These are phyloP conservation scores for Wickerhamomyces chambardii DNA, from an alignment of 805 yeast species.

Conservation along the genomic window DNA sequence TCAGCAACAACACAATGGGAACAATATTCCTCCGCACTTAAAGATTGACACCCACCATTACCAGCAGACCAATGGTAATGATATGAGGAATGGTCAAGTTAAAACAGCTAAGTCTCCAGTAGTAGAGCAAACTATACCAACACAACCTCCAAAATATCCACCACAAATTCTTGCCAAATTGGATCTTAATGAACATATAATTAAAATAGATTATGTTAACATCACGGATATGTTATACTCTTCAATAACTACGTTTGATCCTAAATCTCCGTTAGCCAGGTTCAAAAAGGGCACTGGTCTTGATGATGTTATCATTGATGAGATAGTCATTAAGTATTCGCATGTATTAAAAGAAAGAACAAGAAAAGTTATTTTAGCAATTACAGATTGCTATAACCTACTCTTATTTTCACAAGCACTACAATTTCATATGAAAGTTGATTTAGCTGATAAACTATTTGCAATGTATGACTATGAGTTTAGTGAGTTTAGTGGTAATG, in stretches of 20 bases:
- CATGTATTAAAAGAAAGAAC: conserved; percentile 10
- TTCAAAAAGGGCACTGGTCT: conserved; percentile 5
- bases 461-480: conserved; percentile 80
- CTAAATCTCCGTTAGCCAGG: conserved; percentile 5
- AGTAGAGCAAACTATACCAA: background rate
- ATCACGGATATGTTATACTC: conserved; percentile 10
- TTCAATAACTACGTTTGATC: conserved; percentile 9
- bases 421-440: conserved; percentile 26
- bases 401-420: conserved; percentile 15
- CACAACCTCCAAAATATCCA: conserved; percentile 1
- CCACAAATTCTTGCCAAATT: conserved; percentile 5
- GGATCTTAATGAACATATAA: conserved; percentile 9
- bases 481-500: conserved; percentile 45
- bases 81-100: too few species aligned
- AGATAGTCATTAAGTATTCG: conserved; percentile 18
- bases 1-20: too few species aligned
- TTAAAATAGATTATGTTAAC: conserved; percentile 16
- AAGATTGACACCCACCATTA: too few species aligned
- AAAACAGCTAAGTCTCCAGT: background rate
- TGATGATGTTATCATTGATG: conserved; percentile 22
- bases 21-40: too few species aligned
- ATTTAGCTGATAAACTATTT: conserved; percentile 40
- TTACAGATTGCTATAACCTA: conserved; percentile 24
- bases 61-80: too few species aligned
- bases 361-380: conserved; percentile 18